Percentiles rank a stretch among this genome's conserved stretches.
phyloP scores from a whole-genome alignment of 1,139 yeast genomes.

The Yamadazyma diddensiae region DNA sequence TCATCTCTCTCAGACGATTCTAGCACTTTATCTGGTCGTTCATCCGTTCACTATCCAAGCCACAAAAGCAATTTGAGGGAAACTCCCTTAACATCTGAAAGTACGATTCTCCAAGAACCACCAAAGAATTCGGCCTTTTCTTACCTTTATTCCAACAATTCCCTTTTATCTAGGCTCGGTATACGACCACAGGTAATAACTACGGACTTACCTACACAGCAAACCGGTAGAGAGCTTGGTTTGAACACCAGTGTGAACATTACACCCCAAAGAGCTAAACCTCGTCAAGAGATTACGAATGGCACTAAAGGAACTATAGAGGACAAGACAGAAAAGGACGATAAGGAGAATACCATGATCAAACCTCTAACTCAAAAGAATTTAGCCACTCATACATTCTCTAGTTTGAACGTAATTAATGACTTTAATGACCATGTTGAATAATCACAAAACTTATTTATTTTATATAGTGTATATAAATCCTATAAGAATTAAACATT shows the following conservation, averaged over 20 bases:
- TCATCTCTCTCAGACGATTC: not conserved
- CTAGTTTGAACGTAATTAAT: constrained; percentile 16
- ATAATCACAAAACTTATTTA: constrained; percentile 6
- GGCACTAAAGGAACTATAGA: constrained; percentile 1
- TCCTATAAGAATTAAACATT: too few species aligned
- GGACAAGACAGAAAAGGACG: constrained; percentile 12
- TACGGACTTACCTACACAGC: constrained; percentile 11
- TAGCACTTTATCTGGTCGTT: not conserved
- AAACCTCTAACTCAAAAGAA: constrained; percentile 33
- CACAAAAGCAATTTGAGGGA: constrained; percentile 31
- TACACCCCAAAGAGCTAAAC: constrained; percentile 1
- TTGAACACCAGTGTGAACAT: constrained; percentile 13
- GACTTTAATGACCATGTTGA: constrained; percentile 29
- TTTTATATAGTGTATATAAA: not conserved
- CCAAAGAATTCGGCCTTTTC: constrained; percentile 27
- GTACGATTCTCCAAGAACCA: constrained; percentile 25
- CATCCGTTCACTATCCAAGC: constrained; percentile 16
- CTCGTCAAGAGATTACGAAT: constrained; percentile 1
- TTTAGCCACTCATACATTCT: constrained; percentile 28
- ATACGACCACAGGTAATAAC: constrained; percentile 45
- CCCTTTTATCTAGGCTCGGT: constrained; percentile 39
- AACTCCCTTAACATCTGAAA: constrained; percentile 33
- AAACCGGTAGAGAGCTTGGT: constrained; percentile 9
- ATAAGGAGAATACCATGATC: constrained; percentile 12
- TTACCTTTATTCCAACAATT: constrained; percentile 32